Evolutionary conservation across 2,329 filamentous ascomycete genomes (phyloP), one percentile per base, ranked within the genome.

Genomic region (Pseudocercospora pini-densiflorae): DNA sequence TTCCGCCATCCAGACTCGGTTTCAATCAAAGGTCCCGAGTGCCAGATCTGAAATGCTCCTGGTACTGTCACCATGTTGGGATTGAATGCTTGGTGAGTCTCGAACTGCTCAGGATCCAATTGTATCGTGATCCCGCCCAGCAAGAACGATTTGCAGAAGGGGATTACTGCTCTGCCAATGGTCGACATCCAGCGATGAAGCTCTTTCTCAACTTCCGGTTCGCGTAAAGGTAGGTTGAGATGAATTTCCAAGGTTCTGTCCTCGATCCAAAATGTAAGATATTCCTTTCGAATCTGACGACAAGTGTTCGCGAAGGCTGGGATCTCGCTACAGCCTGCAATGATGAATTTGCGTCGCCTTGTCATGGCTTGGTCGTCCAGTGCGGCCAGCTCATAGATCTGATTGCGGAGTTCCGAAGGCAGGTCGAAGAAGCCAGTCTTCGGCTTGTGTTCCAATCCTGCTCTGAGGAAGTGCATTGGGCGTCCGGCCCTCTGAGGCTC

Each of bases 361-460:
- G 19, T 21, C 19, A 5, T 7, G 2, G 23, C 16, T 24, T 33
- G 51, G 14, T 31, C 14, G 7, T 53, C 40, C 6, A 24, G 14
- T 8, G 58, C 31, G 3, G 59, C 62, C 5, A 66, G 36, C 10
- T 27, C 16, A 40, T 66, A 68, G 12, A 70, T 70, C 14, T 68
- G 36, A 36, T 70, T 68, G 14, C 68, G 66, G 16, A 70, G 21
- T 21, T 70, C 68, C 3, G 54, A 40, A 9, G 68, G 61, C 1
- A 70, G 61, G 45, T 59, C 54, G 19, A 53, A 53, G 62, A 64
- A 64, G 24, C 57, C 57, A n/a, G 57, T 43, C 57, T 29, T 59
- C 19, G 16, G 14, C 57, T 16, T 45, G 29, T 24, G 14, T 29
- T 9, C 12, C 31, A 16, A 3, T 29, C 16, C 24, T 29, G 31